phyloP scores from a whole-genome alignment of 495 filamentous ascomycete genomes.

The Thozetella sp. region DNA sequence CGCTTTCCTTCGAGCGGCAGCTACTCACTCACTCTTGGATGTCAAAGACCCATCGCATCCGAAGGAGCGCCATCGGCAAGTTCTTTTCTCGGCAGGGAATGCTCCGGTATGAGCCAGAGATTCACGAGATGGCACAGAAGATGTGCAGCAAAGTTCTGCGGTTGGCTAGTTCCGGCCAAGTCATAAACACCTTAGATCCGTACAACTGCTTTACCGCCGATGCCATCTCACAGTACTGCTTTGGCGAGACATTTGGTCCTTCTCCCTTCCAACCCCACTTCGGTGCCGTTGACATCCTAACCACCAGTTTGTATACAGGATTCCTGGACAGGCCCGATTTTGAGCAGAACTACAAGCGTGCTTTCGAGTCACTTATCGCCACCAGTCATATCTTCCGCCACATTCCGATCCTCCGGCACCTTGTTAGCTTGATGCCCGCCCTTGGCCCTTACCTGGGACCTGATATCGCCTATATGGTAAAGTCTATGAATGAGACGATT shows the following conservation, averaged over 20 bases:
- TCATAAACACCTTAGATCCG: conserved; percentile 24
- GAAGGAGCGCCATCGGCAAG: conserved; percentile 32
- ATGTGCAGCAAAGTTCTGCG: conserved; percentile 35
- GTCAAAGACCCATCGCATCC: conserved; percentile 24
- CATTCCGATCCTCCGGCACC: not conserved
- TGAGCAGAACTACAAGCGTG: not conserved
- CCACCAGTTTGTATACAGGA: not conserved
- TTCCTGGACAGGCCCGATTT: not conserved
- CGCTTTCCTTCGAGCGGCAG: not conserved
- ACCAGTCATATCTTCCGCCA: not conserved
- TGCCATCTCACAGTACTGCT: conserved; percentile 45
- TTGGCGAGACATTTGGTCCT: conserved; percentile 10
- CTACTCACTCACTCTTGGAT: not conserved
- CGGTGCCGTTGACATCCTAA: not conserved
- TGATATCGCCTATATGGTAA: too few relatives aligned
- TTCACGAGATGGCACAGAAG: conserved; percentile 43
- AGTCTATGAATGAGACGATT: not conserved
- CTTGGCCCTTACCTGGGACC: too few relatives aligned
- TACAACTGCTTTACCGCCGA: conserved; percentile 41
- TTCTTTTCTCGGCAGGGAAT: conserved; percentile 51
- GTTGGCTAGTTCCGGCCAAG: conserved; percentile 10
- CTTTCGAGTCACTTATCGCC: not conserved
- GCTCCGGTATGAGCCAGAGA: conserved; percentile 37
- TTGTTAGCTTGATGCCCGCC: not conserved
- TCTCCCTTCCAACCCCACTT: not conserved